Conservation (phyloP, 1,284 basidiomycete species). For the Cutaneotrichosporon cyanovorans region DNA sequence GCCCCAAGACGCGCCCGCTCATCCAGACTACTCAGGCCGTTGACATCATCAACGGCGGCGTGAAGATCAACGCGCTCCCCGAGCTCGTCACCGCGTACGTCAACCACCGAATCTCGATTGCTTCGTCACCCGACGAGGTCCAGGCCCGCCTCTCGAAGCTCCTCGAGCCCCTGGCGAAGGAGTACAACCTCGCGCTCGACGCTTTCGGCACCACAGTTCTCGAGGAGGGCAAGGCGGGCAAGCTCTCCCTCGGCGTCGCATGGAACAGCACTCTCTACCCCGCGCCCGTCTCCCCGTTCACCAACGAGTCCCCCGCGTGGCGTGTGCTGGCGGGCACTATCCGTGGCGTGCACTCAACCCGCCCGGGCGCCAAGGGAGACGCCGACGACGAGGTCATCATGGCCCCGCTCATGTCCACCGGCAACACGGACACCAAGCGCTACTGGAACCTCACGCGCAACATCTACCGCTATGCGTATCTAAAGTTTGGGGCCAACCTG, state of each 20-base stretch:
- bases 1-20: slow-evolving; percentile 16
- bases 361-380: slow-evolving; percentile 12
- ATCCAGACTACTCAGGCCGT: slow-evolving; percentile 41
- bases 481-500: slow-evolving; percentile 5
- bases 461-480: slow-evolving; percentile 40
- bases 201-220: slow-evolving; percentile 31
- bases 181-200: slow-evolving; percentile 34
- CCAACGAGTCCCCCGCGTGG: slow-evolving; percentile 32
- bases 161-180: slow-evolving; percentile 27
- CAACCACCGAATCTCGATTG: slow-evolving; percentile 40
- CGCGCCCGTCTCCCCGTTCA: slow-evolving; percentile 39
- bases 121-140: slow-evolving; percentile 29
- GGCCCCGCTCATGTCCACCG: slow-evolving; percentile 32
- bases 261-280: slow-evolving; percentile 37
- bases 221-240: slow-evolving; percentile 24
- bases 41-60: slow-evolving; percentile 38
- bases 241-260: slow-evolving; percentile 27
- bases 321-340: slow-evolving; percentile 32
- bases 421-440: slow-evolving; percentile 42
- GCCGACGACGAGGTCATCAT: slow-evolving; percentile 23
- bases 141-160: slow-evolving; percentile 28
- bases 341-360: slow-evolving; percentile 27
- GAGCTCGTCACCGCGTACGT: slow-evolving; percentile 36
- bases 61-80: slow-evolving; percentile 43
- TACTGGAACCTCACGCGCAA: slow-evolving; percentile 41